Evolutionary conservation across 2,329 filamentous ascomycete genomes (phyloP), one percentile per base, ranked within the genome.

Genomic region (Clonostachys sp.): DNA sequence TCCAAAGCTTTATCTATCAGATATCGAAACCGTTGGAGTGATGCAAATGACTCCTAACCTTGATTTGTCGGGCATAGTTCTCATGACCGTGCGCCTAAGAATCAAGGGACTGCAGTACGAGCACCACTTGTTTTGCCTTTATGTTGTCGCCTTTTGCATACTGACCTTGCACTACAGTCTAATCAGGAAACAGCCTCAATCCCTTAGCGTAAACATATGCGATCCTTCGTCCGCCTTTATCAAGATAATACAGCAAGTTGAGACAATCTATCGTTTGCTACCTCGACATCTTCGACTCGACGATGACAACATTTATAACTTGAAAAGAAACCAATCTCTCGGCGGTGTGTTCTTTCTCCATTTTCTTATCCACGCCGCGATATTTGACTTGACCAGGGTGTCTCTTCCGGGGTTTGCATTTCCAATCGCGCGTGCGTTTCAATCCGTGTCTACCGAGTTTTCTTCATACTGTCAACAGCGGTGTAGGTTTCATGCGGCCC

Each of bases 341-440:
- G 55, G 55, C 13, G 53, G 52, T n/a, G 51, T 58, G 13, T 59
- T 57, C 34, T 48, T 53, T 13, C 48, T 60, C 10, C 55, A 61
- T 44, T 52, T 60, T 33, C 45, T 56, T 6, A 55, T 58, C 33
- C 54, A 60, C 41, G 50, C 57, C 10, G 48, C 53, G 43, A 48
- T 59, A 14, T 57, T 51, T 20, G 58, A 61, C 34, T 42, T 59
- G 20, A 58, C 55, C 2, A 41, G 58, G 34, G 49, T 53, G 4
- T 56, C 56, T 3, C 47, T 61, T 5, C 55, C 58, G 5, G 57
- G 58, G 2, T 59, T 55, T 50, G 54, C 51, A 39, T 60, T 60
- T 36, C 58, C 58, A 2, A 42, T 61, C 12, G 53, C 57, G 6
- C 36, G 51, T 9, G 52, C 51, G 5, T 57, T 60, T 44, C 47